A percentile compares a stretch with the other conserved stretches of the same genome.
Evolutionary conservation across 2,329 filamentous ascomycete species (phyloP).

Genomic region (Dryadomyces sulphureus): DNA sequence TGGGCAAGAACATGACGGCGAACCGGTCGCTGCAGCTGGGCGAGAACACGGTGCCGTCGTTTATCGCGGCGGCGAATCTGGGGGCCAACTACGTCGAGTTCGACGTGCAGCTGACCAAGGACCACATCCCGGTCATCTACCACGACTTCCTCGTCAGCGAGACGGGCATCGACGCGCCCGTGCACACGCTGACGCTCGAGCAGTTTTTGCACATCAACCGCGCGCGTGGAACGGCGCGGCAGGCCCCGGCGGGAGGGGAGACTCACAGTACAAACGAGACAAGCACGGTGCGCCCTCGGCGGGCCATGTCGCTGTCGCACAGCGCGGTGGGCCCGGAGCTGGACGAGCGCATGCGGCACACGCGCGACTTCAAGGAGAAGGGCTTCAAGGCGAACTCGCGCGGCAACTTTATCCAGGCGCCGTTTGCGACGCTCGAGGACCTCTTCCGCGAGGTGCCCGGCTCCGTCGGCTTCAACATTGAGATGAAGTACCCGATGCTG

Average conservation of each 20-base stretch:
- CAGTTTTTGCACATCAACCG: slow-evolving; percentile 84
- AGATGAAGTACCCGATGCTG: slow-evolving; percentile 96
- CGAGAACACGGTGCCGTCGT: slow-evolving; percentile 90
- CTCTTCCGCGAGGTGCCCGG: slow-evolving; percentile 76
- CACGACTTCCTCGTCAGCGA: slow-evolving; percentile 97
- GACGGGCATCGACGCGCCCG: slow-evolving; percentile 90
- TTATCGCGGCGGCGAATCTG: slow-evolving; percentile 88
- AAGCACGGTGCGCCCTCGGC: slow-evolving; percentile 20
- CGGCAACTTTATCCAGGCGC: slow-evolving; percentile 87
- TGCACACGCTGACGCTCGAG: slow-evolving; percentile 86
- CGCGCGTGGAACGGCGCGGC: slow-evolving; percentile 17
- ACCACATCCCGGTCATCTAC: slow-evolving; percentile 95
- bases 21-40: slow-evolving; percentile 84
- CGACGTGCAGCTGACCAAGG: slow-evolving; percentile 96
- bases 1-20: slow-evolving; percentile 79
- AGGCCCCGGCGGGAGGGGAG: slow-evolving; percentile 8
- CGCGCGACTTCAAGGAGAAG: slow-evolving; percentile 82
- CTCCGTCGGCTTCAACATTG: slow-evolving; percentile 89
- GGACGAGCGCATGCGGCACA: slow-evolving; percentile 91
- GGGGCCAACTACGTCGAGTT: slow-evolving; percentile 64
- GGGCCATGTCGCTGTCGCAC: slow-evolving; percentile 41
- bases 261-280: neutral
- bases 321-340: slow-evolving; percentile 19
- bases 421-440: slow-evolving; percentile 89
- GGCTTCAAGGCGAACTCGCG: slow-evolving; percentile 93